A percentile compares a stretch with the other conserved stretches of the same genome.
Evolutionary conservation across 805 yeast genomes (phyloP).

Genomic region (Yarrowia sp.): DNA sequence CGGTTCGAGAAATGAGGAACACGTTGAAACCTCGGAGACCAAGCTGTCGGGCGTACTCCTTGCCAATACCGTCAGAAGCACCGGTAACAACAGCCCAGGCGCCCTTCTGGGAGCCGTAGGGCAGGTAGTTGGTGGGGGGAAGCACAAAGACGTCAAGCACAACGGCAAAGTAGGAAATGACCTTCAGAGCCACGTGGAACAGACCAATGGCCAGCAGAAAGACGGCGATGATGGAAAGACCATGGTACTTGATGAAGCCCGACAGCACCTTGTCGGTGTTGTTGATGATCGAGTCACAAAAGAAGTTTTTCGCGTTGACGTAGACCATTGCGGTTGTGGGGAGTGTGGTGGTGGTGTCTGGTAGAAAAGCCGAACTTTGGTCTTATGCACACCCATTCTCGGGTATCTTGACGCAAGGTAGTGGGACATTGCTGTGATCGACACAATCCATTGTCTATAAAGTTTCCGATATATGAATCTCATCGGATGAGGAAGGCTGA

Average conservation of each 20-base stretch:
- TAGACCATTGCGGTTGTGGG: not conserved
- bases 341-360: not conserved
- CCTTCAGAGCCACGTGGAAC: slow-evolving; percentile 51
- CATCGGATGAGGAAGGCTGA: no score
- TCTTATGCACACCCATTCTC: not conserved
- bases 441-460: not conserved
- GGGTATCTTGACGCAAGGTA: slow-evolving; percentile 20
- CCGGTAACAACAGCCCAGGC: slow-evolving; percentile 97
- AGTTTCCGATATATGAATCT: not conserved
- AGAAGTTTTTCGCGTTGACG: slow-evolving; percentile 17
- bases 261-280: slow-evolving; percentile 2
- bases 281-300: slow-evolving; percentile 5
- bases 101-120: slow-evolving; percentile 71
- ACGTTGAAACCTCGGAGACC: slow-evolving; percentile 83
- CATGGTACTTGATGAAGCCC: slow-evolving; percentile 20
- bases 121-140: slow-evolving; percentile 52
- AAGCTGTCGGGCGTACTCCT: slow-evolving; percentile 82
- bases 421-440: slow-evolving; percentile 23
- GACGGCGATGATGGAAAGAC: slow-evolving; percentile 24
- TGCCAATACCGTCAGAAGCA: slow-evolving; percentile 96
- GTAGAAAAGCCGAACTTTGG: not conserved
- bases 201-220: slow-evolving; percentile 47
- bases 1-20: slow-evolving; percentile 80
- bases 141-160: slow-evolving; percentile 58
- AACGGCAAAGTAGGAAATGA: slow-evolving; percentile 52